These are phyloP conservation scores for Rutstroemia sp. DNA, from an alignment of 2,329 filamentous ascomycete genomes.

Conservation along the genomic window DNA sequence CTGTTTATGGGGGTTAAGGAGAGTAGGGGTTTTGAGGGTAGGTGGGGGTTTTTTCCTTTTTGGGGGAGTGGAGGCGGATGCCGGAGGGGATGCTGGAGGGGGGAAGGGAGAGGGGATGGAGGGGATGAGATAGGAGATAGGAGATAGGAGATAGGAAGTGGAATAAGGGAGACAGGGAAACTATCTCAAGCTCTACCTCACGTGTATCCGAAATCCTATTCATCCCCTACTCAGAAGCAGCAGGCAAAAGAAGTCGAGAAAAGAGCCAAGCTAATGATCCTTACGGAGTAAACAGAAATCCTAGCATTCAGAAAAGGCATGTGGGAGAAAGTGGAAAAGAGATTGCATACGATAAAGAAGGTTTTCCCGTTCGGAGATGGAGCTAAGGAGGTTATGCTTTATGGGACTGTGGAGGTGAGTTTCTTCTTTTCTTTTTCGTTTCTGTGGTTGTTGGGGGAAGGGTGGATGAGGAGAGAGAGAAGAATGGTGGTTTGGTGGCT, in stretches of 20 bases:
- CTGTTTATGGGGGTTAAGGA: not conserved
- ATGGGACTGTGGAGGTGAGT: conserved; percentile 38
- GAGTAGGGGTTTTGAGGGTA: not conserved
- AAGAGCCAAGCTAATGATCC: too few relatives aligned
- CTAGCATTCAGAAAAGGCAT: conserved; percentile 41
- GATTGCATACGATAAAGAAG: conserved; percentile 39
- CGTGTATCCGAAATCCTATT: too few relatives aligned
- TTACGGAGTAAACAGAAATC: conserved; percentile 34
- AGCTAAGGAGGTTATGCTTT: conserved; percentile 44
- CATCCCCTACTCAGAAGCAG: too few relatives aligned
- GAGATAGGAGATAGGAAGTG: too few relatives aligned
- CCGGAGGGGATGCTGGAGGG: not conserved
- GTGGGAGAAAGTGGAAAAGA: conserved; percentile 43
- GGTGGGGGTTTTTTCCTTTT: conserved; percentile 25
- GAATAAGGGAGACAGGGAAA: too few relatives aligned
- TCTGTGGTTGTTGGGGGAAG: not conserved
- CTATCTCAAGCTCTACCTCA: too few relatives aligned
- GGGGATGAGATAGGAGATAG: not conserved
- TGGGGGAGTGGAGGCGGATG: not conserved
- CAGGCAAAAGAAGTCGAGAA: too few relatives aligned
- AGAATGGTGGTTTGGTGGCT: not conserved
- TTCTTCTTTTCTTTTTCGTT: not conserved
- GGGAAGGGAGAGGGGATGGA: not conserved
- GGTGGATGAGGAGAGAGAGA: not conserved
- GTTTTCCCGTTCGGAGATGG: conserved; percentile 42